Evolutionary conservation across 805 yeast genomes (phyloP), one percentile per base, ranked within the genome.

Genomic region (Nadsonia fulvescens): DNA sequence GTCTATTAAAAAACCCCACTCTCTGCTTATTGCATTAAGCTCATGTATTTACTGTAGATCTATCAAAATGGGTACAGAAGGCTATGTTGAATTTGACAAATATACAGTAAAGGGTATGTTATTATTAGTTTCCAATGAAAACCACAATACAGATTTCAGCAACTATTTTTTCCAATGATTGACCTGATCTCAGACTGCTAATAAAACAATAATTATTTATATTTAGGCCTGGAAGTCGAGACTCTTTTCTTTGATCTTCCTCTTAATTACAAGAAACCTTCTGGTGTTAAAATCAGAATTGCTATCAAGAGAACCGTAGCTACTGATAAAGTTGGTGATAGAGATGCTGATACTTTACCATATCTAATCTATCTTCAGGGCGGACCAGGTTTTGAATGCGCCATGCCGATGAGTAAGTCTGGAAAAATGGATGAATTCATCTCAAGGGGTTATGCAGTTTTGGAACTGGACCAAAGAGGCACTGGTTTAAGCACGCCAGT

Each of bases 401-500:
- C 44, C 5, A 52, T 53, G 3, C 63, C 65, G 3, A 35, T 46
- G 12, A 31, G 54, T 5, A 48, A 50, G 25, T 37, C 52, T 1
- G 55, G 58, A 1, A 40, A 38, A 24, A 46, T 55, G n/a, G 53
- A 58, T 23, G 49, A 43, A 15, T 41, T 60, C 24, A 19, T 61
- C 6, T 56, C 53, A 8, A 43, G 46, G 19, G 66, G 61, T 3
- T 58, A 50, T 35, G 56, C 54, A 38, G 44, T 62, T 5, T 42
- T 67, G 8, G 56, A 51, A 20, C 43, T 63, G 24, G 75, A 67
- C 45, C 74, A 67, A 39, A 44, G 74, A 38, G 75, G 74, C n/a
- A 67, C 74, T 1, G 75, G 74, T 0, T 41, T 60, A 14, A 59
- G 68, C 24, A 47, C 60, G 3, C 58, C 66, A 1, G 39, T 68